Conservation (phyloP, 1,284 basidiomycete species). For the Ustilago shanxiensis region DNA sequence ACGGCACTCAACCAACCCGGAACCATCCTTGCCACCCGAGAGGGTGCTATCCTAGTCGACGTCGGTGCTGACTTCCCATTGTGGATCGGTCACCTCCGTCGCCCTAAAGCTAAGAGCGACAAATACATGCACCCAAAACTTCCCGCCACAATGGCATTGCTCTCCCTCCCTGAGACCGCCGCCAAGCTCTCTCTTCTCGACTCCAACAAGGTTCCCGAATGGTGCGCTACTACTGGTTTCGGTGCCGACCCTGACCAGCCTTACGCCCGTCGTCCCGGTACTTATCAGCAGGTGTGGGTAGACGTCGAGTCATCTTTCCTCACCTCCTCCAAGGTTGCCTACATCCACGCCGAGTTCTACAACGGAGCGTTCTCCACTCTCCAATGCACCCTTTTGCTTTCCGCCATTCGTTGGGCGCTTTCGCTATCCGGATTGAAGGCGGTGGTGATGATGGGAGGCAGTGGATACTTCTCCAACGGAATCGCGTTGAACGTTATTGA, state of each 20-base stretch:
- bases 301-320: constrained; percentile 58
- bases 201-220: constrained; percentile 68
- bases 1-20: constrained; percentile 54
- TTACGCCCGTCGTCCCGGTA: constrained; percentile 59
- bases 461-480: constrained; percentile 72
- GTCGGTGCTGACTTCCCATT: constrained; percentile 68
- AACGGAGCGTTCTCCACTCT: constrained; percentile 72
- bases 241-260: constrained; percentile 23
- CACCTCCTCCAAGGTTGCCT: constrained; percentile 57
- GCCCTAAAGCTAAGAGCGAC: constrained; percentile 70
- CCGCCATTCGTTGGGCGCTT: constrained; percentile 70
- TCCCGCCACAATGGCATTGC: constrained; percentile 70
- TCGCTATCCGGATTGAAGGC: constrained; percentile 69
- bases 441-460: constrained; percentile 71
- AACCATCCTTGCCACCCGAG: constrained; percentile 70
- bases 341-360: constrained; percentile 73
- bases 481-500: constrained; percentile 73
- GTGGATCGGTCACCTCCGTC: constrained; percentile 72
- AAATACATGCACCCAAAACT: constrained; percentile 71
- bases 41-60: constrained; percentile 72
- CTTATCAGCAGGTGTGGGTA: constrained; percentile 72
- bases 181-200: constrained; percentile 50
- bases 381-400: constrained; percentile 71
- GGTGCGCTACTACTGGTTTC: constrained; percentile 55
- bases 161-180: constrained; percentile 63